Evolutionary conservation across 345 rosid genomes (phyloP), one percentile per base, ranked within the genome.

Genomic region (Capsella bursapastoris): DNA sequence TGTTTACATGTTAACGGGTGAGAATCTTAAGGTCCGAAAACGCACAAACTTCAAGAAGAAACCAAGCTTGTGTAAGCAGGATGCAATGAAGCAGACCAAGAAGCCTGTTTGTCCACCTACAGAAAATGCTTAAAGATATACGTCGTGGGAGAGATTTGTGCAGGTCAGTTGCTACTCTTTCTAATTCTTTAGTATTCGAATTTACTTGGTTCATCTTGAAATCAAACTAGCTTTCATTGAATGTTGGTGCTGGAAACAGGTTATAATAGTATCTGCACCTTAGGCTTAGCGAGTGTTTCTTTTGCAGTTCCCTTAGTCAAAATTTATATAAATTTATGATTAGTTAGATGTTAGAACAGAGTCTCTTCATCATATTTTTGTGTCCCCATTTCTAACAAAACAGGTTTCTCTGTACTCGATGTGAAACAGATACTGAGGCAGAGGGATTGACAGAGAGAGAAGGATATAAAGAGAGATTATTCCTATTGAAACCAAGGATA

Each of bases 1-100:
- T 81, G 49, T 49, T 22, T 89, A 84, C 85, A 90, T 89, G 88
- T 84, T 89, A 41, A 66, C 79, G 10, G 88, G 89, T 28, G 83
- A 83, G 61, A 85, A 80, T 66, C 87, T 90, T 8, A 85, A 81
- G 76, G 74, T 78, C 68, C 43, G 51, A 4, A 72, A 59, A 66
- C 57, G 77, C 22, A 48, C 64, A 57, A 15, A 38, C 56, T 57
- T 31, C 49, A 71, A 71, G 72, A 77, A 15, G 16, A 71, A 57
- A 40, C 1, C 80, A 59, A 59, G 57, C 50, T 44, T 59, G 73
- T 51, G 58, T 52, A 71, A 72, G 64, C 58, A 72, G 22, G 77
- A 59, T 0, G 64, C 68, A 44, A 13, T 51, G 57, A 78, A 71
- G 64, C 77, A 51, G 67, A 44, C 25, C 13, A 65, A 49, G 56